Evolutionary conservation across 768 basidiomycete genomes (phyloP).

Genomic region (Lyophyllum shimeji): DNA sequence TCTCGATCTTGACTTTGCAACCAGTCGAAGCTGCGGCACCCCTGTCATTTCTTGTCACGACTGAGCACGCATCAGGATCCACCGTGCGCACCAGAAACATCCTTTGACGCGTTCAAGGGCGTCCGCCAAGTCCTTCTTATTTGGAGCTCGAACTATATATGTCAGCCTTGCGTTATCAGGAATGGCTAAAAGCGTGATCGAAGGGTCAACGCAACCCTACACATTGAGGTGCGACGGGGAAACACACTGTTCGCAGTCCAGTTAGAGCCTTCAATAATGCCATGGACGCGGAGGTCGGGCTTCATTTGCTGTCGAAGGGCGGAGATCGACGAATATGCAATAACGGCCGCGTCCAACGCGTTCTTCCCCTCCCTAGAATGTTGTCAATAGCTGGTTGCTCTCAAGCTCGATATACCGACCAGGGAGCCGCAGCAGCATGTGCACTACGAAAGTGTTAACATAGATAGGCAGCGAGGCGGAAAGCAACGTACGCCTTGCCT

Average conservation of each 20-base stretch:
- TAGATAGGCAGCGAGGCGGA: neutral
- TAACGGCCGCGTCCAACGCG: constrained; percentile 85
- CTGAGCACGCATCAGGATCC: neutral
- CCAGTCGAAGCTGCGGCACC: constrained; percentile 67
- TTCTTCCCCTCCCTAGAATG: constrained; percentile 71
- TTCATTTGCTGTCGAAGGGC: constrained; percentile 85
- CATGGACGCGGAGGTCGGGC: constrained; percentile 79
- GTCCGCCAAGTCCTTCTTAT: constrained; percentile 49
- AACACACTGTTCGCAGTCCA: constrained; percentile 67
- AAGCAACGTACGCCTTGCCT: constrained; percentile 61
- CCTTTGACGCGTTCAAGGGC: constrained; percentile 60
- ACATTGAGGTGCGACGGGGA: neutral
- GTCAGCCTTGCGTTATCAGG: constrained; percentile 79
- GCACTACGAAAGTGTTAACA: constrained; percentile 42
- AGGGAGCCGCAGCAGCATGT: constrained; percentile 79
- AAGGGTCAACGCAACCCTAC: neutral
- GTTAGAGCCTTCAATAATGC: constrained; percentile 67
- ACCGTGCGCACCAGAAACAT: constrained; percentile 64
- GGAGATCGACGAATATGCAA: constrained; percentile 78
- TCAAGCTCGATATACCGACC: constrained; percentile 33
- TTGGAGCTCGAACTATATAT: constrained; percentile 73
- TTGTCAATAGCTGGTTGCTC: constrained; percentile 5
- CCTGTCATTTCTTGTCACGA: constrained; percentile 33
- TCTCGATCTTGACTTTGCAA: constrained; percentile 48
- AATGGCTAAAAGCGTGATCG: constrained; percentile 51